A percentile compares a stretch with the other conserved stretches of the same genome.
These are phyloP conservation scores for Neostapfia colusana DNA, from an alignment of 176 grass and related monocot genomes.

Conservation along the genomic window DNA sequence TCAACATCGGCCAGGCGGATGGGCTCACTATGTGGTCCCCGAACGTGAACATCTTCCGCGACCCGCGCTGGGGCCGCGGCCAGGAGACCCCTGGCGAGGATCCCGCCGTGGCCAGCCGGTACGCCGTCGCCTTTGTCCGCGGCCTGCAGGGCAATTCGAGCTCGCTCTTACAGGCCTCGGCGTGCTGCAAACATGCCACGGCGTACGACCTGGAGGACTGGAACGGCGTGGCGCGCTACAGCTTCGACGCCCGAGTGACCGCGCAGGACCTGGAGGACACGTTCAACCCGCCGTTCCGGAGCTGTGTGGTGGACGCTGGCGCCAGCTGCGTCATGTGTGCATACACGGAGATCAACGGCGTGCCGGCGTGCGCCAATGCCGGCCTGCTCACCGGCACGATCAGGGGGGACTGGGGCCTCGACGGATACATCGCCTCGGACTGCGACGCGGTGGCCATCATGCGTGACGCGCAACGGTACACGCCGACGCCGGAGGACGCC, in stretches of 20 bases:
- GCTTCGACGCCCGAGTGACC: conserved; percentile 51
- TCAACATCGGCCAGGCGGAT: conserved; percentile 55
- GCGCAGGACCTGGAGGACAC: conserved; percentile 76
- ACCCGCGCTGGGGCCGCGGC: conserved; percentile 66
- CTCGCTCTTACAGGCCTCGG: conserved; percentile 49
- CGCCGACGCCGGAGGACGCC: neutral
- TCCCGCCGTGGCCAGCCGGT: conserved; percentile 45
- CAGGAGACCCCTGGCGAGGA: conserved; percentile 73
- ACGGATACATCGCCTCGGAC: conserved; percentile 56
- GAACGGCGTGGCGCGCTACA: conserved; percentile 46
- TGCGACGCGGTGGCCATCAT: conserved; percentile 41
- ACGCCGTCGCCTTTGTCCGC: conserved; percentile 54
- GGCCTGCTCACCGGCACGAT: conserved; percentile 52
- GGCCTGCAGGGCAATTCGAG: conserved; percentile 54
- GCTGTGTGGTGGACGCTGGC: conserved; percentile 57
- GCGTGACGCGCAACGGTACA: conserved; percentile 20
- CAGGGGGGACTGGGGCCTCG: conserved; percentile 47
- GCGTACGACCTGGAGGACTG: conserved; percentile 78
- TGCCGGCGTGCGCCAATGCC: conserved; percentile 57
- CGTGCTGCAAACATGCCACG: conserved; percentile 79
- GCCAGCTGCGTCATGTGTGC: conserved; percentile 76
- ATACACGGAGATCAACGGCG: conserved; percentile 71
- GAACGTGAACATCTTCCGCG: conserved; percentile 68
- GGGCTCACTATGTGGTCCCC: conserved; percentile 71
- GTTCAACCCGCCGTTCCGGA: conserved; percentile 68